Evolutionary conservation across 306 rosid genomes (phyloP).

Genomic region (Corylus heterophylla): DNA sequence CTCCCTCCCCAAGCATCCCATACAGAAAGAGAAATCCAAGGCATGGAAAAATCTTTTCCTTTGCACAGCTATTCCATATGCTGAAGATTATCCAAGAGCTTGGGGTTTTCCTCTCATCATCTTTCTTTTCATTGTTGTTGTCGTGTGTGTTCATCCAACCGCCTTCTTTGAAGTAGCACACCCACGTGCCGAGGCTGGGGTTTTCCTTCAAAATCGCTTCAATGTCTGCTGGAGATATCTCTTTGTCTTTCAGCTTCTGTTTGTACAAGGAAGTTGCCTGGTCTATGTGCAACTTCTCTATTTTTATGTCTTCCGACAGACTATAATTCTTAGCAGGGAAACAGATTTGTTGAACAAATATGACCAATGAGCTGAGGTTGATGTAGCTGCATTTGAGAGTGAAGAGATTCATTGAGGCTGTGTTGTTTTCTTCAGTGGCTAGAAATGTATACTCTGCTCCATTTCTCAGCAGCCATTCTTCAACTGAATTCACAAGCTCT

Average conservation of each 20-base stretch:
- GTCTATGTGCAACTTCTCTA: conserved; percentile 50
- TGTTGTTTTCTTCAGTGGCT: conserved; percentile 63
- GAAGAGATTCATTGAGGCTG: conserved; percentile 61
- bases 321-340: conserved; percentile 30
- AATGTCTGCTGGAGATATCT: conserved; percentile 56
- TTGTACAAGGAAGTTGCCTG: conserved; percentile 57
- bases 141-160: conserved; percentile 40
- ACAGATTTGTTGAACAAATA: conserved; percentile 50
- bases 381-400: conserved; percentile 60
- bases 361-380: conserved; percentile 56
- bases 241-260: conserved; percentile 46
- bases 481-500: conserved; percentile 59
- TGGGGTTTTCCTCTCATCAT: conserved; percentile 35
- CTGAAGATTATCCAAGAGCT: conserved; percentile 69
- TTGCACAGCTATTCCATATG: conserved; percentile 72
- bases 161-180: conserved; percentile 56
- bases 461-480: conserved; percentile 72
- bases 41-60: conserved; percentile 58
- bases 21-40: conserved; percentile 60
- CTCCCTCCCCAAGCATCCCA: conserved; percentile 74
- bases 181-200: conserved; percentile 70
- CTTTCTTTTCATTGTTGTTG: conserved; percentile 17
- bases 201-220: conserved; percentile 66
- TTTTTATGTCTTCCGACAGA: conserved; percentile 43
- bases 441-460: conserved; percentile 61